Conservation (phyloP, 805 yeast genomes). For the Wickerhamia fluorescens region DNA sequence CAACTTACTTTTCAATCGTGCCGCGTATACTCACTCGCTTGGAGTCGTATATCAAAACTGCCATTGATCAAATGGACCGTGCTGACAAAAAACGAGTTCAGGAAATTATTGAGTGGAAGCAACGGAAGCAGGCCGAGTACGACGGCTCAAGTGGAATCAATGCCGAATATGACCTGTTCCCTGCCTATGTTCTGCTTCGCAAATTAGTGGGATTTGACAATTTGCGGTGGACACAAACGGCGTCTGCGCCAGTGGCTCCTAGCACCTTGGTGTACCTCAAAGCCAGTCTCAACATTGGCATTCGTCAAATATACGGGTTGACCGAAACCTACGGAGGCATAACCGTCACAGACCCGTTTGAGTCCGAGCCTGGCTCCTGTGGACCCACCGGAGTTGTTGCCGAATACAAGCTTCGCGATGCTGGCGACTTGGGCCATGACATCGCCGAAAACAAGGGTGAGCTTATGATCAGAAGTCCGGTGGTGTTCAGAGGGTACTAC, state of each 20-base stretch:
- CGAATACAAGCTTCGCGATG: slow-evolving; percentile 14
- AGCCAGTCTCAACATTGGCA: slow-evolving; percentile 29
- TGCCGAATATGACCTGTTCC: slow-evolving; percentile 9
- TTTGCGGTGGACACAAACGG: slow-evolving; percentile 21
- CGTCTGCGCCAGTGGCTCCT: slow-evolving; percentile 21
- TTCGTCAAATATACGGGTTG: slow-evolving; percentile 52
- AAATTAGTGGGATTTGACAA: slow-evolving; percentile 12
- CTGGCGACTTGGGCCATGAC: slow-evolving; percentile 13
- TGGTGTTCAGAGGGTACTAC: slow-evolving; percentile 44
- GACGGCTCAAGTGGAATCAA: slow-evolving; percentile 8
- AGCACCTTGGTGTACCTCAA: slow-evolving; percentile 17
- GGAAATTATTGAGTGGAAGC: slow-evolving; percentile 7
- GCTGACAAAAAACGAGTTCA: slow-evolving; percentile 4
- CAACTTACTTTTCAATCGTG: slow-evolving; percentile 25
- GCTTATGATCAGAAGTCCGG: slow-evolving; percentile 50
- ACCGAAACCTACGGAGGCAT: slow-evolving; percentile 20
- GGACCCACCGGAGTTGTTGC: slow-evolving; percentile 13
- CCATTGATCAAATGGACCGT: slow-evolving; percentile 2
- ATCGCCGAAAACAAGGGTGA: slow-evolving; percentile 38
- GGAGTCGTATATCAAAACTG: slow-evolving; percentile 15
- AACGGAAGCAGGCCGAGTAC: slow-evolving; percentile 3
- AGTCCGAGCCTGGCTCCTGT: slow-evolving; percentile 19
- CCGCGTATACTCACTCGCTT: slow-evolving; percentile 33
- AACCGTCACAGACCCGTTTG: slow-evolving; percentile 12
- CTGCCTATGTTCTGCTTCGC: slow-evolving; percentile 7